Base-by-base conservation (phyloP, 2,329 filamentous ascomycete genomes). In the Huntiella moniliformis region DNA sequence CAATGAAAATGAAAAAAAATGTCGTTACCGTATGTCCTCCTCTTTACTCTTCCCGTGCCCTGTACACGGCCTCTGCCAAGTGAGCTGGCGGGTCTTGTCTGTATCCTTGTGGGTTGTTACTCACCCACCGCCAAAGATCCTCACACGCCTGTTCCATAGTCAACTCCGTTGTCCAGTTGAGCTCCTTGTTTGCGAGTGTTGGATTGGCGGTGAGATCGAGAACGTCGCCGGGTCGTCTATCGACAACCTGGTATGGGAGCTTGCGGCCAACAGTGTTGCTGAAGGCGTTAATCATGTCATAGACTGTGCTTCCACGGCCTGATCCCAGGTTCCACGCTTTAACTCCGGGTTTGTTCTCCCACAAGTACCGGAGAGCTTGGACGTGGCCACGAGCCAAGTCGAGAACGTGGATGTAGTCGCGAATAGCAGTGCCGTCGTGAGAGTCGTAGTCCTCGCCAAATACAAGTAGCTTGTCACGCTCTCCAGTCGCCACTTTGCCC, bases 261-360 rank as follows among this genome's bases (percentile, higher is more conserved):
- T 91, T 77, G 43, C 77, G 80, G 51, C 91, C 91, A 16, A 95
- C 87, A 13, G 84, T 85, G 43, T 74, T 65, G 64, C 78, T 82
- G 67, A 98, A 98, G 45, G 91, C 87, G 54, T 88, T 84, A 73
- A 98, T 79, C 68, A 98, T 98, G 61, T 98, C 87, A 59, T 87
- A 91, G 48, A 98, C 91, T 16, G 91, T 98, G 63, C 82, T 92
- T 54, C 91, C 91, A 55, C 81, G 84, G 51, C 91, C 91, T 1
- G 87, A 94, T 49, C 92, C 92, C 54, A 98, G 63, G 65, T 98
- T 98, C 88, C 88, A 98, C 47, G 86, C 87, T 60, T 84, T 82
- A 54, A 95, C 82, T 47, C 91, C 91, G 13, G 91, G 88, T 56
- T 85, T 74, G 54, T 88, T 67, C 53, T 82, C 72, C 55, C 82